Evolutionary conservation across 352 stramenopile genomes (phyloP).

Genomic region (Salisapilia sapeloensis): DNA sequence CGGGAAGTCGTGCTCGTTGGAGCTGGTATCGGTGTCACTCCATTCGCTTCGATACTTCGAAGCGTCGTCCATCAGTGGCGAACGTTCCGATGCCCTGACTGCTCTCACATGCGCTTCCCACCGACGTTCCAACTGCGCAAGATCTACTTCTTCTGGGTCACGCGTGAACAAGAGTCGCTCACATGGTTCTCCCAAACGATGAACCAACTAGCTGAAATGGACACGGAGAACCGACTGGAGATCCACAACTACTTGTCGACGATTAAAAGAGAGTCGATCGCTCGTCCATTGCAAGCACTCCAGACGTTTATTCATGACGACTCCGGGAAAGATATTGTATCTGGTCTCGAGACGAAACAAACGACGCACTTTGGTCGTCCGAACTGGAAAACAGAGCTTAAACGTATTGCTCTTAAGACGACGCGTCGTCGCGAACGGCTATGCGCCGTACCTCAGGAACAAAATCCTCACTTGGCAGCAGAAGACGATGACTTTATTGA

Average conservation of each 20-base stretch:
- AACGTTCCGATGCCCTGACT: slow-evolving; percentile 29
- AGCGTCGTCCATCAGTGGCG: slow-evolving; percentile 57
- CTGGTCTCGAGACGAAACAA: slow-evolving; percentile 50
- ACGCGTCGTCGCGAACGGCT: slow-evolving; percentile 3
- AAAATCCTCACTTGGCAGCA: no score
- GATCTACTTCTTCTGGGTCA: slow-evolving; percentile 80
- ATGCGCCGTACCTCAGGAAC: no score
- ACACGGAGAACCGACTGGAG: slow-evolving; percentile 54
- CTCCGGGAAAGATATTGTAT: slow-evolving; percentile 53
- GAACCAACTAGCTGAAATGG: slow-evolving; percentile 58
- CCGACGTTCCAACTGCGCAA: slow-evolving; percentile 50
- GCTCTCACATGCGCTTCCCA: slow-evolving; percentile 34
- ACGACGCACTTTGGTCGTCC: slow-evolving; percentile 59
- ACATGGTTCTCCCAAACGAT: slow-evolving; percentile 72
- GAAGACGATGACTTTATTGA: slow-evolving; percentile 21
- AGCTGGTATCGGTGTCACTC: slow-evolving; percentile 52
- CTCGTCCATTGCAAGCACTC: slow-evolving; percentile 39
- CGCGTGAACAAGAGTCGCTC: slow-evolving; percentile 46
- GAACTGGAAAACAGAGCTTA: slow-evolving; percentile 53
- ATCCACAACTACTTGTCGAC: slow-evolving; percentile 78
- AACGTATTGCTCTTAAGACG: slow-evolving; percentile 14
- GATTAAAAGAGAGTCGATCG: slow-evolving; percentile 32
- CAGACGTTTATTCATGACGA: slow-evolving; percentile 58
- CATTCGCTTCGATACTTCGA: slow-evolving; percentile 48
- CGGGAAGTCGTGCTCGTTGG: slow-evolving; percentile 46